Conservation (phyloP, 177 flowering plant genomes). For the Tripterygium wilfordii region DNA sequence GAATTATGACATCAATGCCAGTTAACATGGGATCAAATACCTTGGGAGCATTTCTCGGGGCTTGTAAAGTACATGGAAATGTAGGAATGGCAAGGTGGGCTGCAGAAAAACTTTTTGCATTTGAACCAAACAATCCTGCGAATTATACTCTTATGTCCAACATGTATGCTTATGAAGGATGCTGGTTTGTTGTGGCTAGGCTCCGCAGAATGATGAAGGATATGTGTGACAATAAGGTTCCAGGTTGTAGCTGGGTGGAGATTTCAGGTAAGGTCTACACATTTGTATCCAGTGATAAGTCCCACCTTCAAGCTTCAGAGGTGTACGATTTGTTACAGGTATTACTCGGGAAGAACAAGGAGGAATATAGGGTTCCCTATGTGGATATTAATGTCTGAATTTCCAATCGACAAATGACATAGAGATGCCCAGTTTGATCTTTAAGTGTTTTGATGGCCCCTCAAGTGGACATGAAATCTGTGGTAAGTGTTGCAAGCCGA, state of each 20-base stretch:
- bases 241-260: conserved; percentile 67
- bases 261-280: conserved; percentile 30
- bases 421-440: no score
- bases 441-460: no score
- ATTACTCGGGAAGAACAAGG: no score
- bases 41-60: conserved; percentile 53
- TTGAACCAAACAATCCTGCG: conserved; percentile 46
- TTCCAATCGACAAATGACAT: no score
- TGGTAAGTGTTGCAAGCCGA: no score
- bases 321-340: conserved; percentile 25
- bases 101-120: conserved; percentile 35
- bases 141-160: conserved; percentile 52
- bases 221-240: conserved; percentile 32
- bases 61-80: conserved; percentile 48
- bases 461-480: no score
- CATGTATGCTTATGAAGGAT: conserved; percentile 43
- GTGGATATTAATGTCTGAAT: no score
- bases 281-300: conserved; percentile 35
- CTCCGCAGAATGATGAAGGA: conserved; percentile 41
- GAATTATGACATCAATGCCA: conserved; percentile 33
- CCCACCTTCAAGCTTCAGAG: conserved; percentile 31
- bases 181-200: conserved; percentile 49
- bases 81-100: conserved; percentile 45
- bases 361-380: conserved; percentile 2
- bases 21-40: conserved; percentile 24